Base-by-base conservation (phyloP, 768 basidiomycete genomes). In the Tricholoma terreum region DNA sequence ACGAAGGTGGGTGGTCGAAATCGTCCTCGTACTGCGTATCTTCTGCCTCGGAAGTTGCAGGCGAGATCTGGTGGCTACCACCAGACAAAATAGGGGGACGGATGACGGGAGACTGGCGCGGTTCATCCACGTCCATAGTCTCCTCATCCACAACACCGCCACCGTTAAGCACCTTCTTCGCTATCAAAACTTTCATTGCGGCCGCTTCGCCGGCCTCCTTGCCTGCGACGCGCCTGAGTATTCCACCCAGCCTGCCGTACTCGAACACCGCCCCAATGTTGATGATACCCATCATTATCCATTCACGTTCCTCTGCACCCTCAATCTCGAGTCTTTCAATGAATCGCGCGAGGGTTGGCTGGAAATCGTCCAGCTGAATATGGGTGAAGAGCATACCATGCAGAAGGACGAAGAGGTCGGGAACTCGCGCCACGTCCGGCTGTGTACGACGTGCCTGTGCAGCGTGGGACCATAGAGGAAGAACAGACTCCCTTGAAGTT, bases 381-480 rank as follows among this genome's bases (percentile, higher is more conserved):
- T 90, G 88, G 12, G 97, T 98, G 74, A 98, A 98, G 1, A 99
- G 80, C 94, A 98, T 95, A 24, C 97, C 95, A 58, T 98, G 97
- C 0, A 99, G 77, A 10, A 93, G 83, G 31, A 98, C 84, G 62
- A 98, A 99, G 0, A 97, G 80, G 22, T 94, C 93, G 0, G 88
- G 72, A 0, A 80, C 80, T 1, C 75, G 77, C 5, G 90, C 57
- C 5, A 38, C 84, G 61, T 96, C 94, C 2, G 94, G 88, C 9
- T 80, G 79, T 14, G 86, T 81, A 2, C 93, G 87, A 15, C 86
- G 83, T 6, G 84, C 77, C 67, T 94, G 92, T 0, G 87, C 79
- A 2, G 84, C 73, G 3, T 79, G 78, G 6, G 93, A 90, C 87
- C 95, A 98, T n/a, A 98, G 74, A 0, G 88, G 86, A 3, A 96